Base-by-base conservation (phyloP, 2,329 filamentous ascomycete genomes). In the Nemania sp. region DNA sequence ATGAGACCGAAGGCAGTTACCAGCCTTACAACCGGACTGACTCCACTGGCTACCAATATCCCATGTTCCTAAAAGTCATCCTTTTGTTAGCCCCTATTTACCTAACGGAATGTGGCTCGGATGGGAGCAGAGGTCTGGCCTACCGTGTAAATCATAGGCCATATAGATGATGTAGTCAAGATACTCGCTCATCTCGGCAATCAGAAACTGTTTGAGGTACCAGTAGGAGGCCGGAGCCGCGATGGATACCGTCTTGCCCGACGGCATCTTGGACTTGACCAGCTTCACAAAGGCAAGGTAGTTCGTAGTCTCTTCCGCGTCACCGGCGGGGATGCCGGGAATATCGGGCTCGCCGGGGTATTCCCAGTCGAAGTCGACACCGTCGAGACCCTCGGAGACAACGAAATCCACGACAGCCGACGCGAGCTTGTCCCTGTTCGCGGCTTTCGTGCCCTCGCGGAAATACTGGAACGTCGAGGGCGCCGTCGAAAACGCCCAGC, bases 331-430 rank as follows among this genome's bases (percentile, higher is more conserved):
- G 0, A 63, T 61, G 0, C 79, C 79, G 6, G 75, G 76, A 0
- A 78, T 72, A 6, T 74, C 72, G 9, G 63, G 40, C 3, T 65
- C 68, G 0, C 48, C 75, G 0, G 79, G 79, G 56, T 77, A 81
- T 51, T 82, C 78, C 80, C 80, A 81, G 59, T 81, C 78, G 0
- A 82, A 57, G 56, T 83, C 79, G 2, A 78, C 70, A 1, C 80
- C 79, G 34, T 75, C 74, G 0, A 75, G 57, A 2, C 54, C 55
- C 9, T 72, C 20, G 47, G 77, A n/a, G 54, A 72, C 21, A 60
- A 76, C 9, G 69, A 79, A 71, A 54, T 75, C 37, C 54, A 69
- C 59, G 43, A 71, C 32, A 63, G 21, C 29, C 45, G 21, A 32
- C 15, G 68, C 57, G 59, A 78, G 69, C 1, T n/a, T 70, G 18